phyloP scores from a whole-genome alignment of 768 basidiomycete genomes.

The Xanthoconium stramineum region DNA sequence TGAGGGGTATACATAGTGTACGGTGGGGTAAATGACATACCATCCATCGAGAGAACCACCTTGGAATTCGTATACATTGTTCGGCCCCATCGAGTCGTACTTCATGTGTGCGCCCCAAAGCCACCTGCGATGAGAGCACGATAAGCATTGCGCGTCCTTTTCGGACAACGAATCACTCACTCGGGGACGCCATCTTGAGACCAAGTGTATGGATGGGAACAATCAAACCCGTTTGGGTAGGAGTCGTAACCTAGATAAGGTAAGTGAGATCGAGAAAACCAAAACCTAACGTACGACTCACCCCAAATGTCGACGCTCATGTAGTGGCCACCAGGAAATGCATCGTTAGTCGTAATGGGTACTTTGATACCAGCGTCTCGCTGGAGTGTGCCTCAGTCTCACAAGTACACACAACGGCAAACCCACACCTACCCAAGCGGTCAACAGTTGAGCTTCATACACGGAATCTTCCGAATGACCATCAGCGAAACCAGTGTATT shows the following conservation, averaged over 20 bases:
- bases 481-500: conserved; percentile 39
- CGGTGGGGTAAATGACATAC: conserved; percentile 38
- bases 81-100: conserved; percentile 21
- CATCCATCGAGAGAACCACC: conserved; percentile 54
- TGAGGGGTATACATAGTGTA: not conserved
- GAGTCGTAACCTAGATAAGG: conserved; percentile 17
- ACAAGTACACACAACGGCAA: not conserved
- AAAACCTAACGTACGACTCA: conserved; percentile 11
- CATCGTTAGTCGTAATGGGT: conserved; percentile 47
- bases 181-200: conserved; percentile 40
- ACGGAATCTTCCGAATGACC: conserved; percentile 39
- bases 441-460: conserved; percentile 40
- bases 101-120: conserved; percentile 41
- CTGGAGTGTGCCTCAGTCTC: conserved; percentile 24
- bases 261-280: not conserved
- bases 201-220: conserved; percentile 47
- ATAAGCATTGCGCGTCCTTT: not conserved
- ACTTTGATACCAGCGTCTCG: conserved; percentile 43
- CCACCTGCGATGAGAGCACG: not conserved
- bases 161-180: conserved; percentile 14
- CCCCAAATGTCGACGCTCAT: conserved; percentile 49
- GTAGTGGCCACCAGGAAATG: conserved; percentile 44
- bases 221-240: conserved; percentile 56
- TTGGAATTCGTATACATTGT: conserved; percentile 25
- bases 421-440: conserved; percentile 19